Conservation (phyloP, 345 rosid genomes). For the Physaria fendleri region DNA sequence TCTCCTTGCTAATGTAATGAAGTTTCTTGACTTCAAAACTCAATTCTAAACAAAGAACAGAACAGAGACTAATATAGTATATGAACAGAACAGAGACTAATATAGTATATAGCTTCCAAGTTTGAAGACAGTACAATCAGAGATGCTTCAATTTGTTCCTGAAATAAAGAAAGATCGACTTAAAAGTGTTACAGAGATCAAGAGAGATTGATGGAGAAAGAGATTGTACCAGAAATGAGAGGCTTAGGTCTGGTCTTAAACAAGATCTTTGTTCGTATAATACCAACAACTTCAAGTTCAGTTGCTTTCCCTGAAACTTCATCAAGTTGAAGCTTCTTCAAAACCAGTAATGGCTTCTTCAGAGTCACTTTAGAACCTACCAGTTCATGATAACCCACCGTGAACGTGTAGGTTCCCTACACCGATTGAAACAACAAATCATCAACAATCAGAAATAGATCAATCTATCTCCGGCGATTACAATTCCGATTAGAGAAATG, state of each 20-base stretch:
- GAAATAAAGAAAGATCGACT: not conserved
- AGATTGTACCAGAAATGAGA: conserved; percentile 56
- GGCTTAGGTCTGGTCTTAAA: conserved; percentile 82
- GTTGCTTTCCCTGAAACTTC: conserved; percentile 22
- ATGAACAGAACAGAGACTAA: not conserved
- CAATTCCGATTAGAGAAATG: not conserved
- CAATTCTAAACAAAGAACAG: not conserved
- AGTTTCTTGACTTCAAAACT: not conserved
- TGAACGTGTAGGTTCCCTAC: conserved; percentile 71
- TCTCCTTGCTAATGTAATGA: no score
- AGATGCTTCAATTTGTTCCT: conserved; percentile 8
- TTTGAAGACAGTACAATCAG: not conserved
- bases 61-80: not conserved
- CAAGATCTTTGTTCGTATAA: conserved; percentile 66
- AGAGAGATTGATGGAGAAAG: not conserved
- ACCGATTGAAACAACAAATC: not conserved
- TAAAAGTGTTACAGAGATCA: no score
- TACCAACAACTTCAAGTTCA: conserved; percentile 62
- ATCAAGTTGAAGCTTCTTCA: conserved; percentile 55
- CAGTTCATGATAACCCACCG: conserved; percentile 75
- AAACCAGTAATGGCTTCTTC: conserved; percentile 64
- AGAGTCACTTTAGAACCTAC: conserved; percentile 49
- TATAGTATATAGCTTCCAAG: not conserved
- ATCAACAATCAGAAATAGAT: no score
- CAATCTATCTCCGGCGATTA: not conserved